Base-by-base conservation (phyloP, 768 basidiomycete genomes). In the Kwoniella mangroviensis region DNA sequence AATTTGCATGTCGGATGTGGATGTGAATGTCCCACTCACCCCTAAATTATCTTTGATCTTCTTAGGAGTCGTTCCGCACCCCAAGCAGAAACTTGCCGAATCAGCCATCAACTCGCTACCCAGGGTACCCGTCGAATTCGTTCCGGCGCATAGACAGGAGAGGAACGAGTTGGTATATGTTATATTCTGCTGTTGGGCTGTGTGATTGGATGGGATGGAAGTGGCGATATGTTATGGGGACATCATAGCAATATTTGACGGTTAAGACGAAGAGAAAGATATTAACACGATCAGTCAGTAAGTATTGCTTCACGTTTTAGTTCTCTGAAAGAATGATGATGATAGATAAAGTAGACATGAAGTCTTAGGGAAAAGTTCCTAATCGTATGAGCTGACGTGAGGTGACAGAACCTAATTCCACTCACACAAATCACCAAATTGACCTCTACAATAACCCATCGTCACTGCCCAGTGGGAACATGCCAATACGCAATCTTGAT, bases 391-490 rank as follows among this genome's bases (percentile, higher is more conserved):
- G 65, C 49, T 63, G 61, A 63, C 43, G 61, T 51, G 28, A 59
- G 61, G 13, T 10, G 28, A 21, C 12, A n/a, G 7, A 57, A 21
- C 6, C 12, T 21, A 9, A 74, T n/a, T n/a, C n/a, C n/a, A n/a
- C 78, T 76, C 59, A 76, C 78, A 72, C 9, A 59, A 34, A 43
- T 69, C 61, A n/a, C 68, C 68, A 61, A 70, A 79, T 19, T 52
- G 24, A 1, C 40, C 69, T 21, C 71, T 42, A 59, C 75, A 79
- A 56, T 73, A 61, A 12, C 78, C 78, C 45, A 76, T 42, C 3
- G 65, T 63, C 15, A 76, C 64, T 1, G 75, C 75, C 71, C 73
- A 77, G 42, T 76, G 73, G 1, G 78, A 73, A 68, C 78, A 79
- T 2, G 70, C 63, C 28, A 68, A 52, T 9, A 73, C 54, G 53